phyloP scores from a whole-genome alignment of 1,284 basidiomycete species.

The Vanrija sp. region DNA sequence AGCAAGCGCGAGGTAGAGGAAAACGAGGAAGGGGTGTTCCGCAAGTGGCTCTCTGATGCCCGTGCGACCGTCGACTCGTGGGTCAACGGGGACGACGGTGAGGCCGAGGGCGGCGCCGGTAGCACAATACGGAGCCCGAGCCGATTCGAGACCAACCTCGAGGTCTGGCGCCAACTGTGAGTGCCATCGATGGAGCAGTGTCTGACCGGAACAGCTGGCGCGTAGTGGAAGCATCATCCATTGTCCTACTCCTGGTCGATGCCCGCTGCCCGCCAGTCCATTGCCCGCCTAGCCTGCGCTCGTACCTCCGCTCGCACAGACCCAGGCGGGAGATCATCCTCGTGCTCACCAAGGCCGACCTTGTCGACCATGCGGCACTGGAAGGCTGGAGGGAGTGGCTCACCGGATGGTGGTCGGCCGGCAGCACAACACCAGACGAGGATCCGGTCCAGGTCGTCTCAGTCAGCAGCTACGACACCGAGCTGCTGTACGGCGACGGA shows the following conservation, averaged over 20 bases:
- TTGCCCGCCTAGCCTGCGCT: slow-evolving; percentile 54
- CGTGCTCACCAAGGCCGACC: slow-evolving; percentile 79
- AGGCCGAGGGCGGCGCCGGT: slow-evolving; percentile 11
- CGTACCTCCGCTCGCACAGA: slow-evolving; percentile 50
- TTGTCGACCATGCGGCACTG: slow-evolving; percentile 59
- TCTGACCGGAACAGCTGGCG: slow-evolving; percentile 56
- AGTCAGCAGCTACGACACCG: slow-evolving; percentile 67
- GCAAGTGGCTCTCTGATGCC: slow-evolving; percentile 65
- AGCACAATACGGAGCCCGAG: slow-evolving; percentile 47
- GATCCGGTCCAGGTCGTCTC: slow-evolving; percentile 56
- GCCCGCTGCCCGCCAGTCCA: slow-evolving; percentile 71
- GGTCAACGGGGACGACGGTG: slow-evolving; percentile 45
- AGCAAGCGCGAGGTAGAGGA: slow-evolving; percentile 74
- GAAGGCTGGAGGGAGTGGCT: slow-evolving; percentile 68
- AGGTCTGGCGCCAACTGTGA: slow-evolving; percentile 82
- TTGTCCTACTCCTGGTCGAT: slow-evolving; percentile 79
- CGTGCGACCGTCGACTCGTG: slow-evolving; percentile 59
- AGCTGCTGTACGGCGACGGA: slow-evolving; percentile 33
- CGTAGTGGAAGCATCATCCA: slow-evolving; percentile 77
- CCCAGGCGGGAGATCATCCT: slow-evolving; percentile 62
- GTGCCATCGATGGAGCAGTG: background rate
- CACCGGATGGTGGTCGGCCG: slow-evolving; percentile 50
- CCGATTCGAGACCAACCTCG: slow-evolving; percentile 80
- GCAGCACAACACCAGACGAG: slow-evolving; percentile 11
- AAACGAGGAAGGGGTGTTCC: slow-evolving; percentile 74